A percentile compares a stretch with the other conserved stretches of the same genome.
phyloP scores from a whole-genome alignment of 139 green algal genomes.

The Parachlorella kessleri region DNA sequence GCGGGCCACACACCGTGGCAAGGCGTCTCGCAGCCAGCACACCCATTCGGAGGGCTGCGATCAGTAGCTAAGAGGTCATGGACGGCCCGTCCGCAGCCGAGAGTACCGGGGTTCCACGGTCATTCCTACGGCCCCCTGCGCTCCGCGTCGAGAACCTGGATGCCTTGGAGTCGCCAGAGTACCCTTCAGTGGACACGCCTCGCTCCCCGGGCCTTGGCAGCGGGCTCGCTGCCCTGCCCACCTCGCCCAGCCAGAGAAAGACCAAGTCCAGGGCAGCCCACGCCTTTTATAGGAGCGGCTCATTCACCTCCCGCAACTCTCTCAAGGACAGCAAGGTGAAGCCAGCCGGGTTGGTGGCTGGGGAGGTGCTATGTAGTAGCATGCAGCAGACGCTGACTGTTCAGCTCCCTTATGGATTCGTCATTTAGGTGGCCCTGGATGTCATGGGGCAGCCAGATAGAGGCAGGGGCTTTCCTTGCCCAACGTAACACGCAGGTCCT shows the following conservation, averaged over 20 bases:
- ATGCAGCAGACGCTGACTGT: background rate
- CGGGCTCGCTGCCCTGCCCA: too few species aligned
- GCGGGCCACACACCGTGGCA: too few species aligned
- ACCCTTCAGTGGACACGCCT: background rate
- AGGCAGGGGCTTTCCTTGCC: background rate
- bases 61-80: too few species aligned
- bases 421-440: background rate
- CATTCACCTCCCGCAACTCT: background rate
- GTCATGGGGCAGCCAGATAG: background rate
- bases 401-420: background rate
- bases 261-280: slow-evolving; percentile 3
- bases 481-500: background rate
- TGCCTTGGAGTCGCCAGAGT: too few species aligned
- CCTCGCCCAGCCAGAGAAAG: slow-evolving; percentile 5
- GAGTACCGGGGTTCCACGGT: too few species aligned
- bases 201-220: background rate
- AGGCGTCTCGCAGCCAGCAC: too few species aligned
- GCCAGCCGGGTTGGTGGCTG: too few species aligned
- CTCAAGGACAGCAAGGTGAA: slow-evolving; percentile 22
- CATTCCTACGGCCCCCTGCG: too few species aligned
- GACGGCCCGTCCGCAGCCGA: too few species aligned
- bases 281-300: background rate
- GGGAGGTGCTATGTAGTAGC: background rate
- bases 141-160: too few species aligned
- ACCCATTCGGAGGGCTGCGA: too few species aligned